Base-by-base conservation (phyloP, 2,329 filamentous ascomycete genomes). In the Aurifilum marmelostoma region DNA sequence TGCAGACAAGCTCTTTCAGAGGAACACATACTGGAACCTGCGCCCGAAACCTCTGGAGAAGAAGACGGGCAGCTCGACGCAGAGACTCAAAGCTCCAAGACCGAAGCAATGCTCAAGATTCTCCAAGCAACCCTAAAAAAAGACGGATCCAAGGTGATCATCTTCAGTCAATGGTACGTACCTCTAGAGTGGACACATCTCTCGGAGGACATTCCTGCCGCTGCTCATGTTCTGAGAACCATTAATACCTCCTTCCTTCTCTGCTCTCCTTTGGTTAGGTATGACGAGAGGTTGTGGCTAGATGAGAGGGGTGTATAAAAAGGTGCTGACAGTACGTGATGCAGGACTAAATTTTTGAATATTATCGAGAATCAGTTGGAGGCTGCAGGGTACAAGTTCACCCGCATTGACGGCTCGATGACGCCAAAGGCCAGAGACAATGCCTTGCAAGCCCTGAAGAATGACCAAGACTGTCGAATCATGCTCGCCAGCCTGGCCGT, bases 361-460 rank as follows among this genome's bases (percentile, higher is more conserved):
- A 85, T 93, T 67, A 83, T 97, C 29, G 87, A 95, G 77, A 83
- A 85, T 0, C 88, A 94, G 71, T 83, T 97, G 4, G 76, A 83
- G 6, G 82, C 83, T 11, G 82, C 86, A 7, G 85, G 85, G 0
- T 87, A 92, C 74, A 86, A 83, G 32, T 93, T 86, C 76, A 87
- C 88, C 21, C 89, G 93, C 27, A 88, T 97, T 66, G 93, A 97
- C 75, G 94, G 94, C 37, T 91, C 87, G 69, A 96, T 97, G 92
- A 84, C 83, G 11, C 86, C 91, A 0, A 78, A 83, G 0, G 82
- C 85, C 63, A 91, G 94, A n/a, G 94, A 97, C 74, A 81, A 83
- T 21, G 89, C 92, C 0, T 89, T 97, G 60, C 79, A 85, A 3
- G 83, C 86, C 0, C 86, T 97, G 39, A 89, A 92, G 68, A 83